A percentile compares a stretch with the other conserved stretches of the same genome.
Evolutionary conservation across 352 stramenopile genomes (phyloP).

Genomic region (Plasmopara muralis): DNA sequence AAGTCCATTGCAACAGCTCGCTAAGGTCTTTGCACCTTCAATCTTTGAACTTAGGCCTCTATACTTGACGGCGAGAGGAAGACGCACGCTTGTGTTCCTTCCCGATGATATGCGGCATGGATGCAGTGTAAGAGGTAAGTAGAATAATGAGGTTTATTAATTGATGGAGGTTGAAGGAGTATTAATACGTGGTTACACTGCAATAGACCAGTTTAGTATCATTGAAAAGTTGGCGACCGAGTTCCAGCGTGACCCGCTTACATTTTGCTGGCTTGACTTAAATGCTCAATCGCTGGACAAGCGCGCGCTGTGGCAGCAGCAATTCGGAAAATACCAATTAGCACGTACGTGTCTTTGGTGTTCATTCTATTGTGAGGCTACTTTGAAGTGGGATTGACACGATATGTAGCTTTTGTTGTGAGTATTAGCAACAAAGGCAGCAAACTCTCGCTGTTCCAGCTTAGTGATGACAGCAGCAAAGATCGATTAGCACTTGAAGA

Average conservation of each 20-base stretch:
- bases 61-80: conserved; percentile 54
- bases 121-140: conserved; percentile 48
- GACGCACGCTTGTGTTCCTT: conserved; percentile 61
- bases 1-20: conserved; percentile 44
- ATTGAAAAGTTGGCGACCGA: conserved; percentile 61
- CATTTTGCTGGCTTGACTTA: conserved; percentile 74
- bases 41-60: conserved; percentile 57
- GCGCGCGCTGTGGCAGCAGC: conserved; percentile 36
- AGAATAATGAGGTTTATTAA: not conserved
- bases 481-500: conserved; percentile 21
- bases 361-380: not conserved
- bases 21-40: conserved; percentile 65
- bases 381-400: not conserved
- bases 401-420: conserved; percentile 47
- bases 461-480: conserved; percentile 7
- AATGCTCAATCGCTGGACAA: conserved; percentile 21
- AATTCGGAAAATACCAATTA: conserved; percentile 23
- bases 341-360: conserved; percentile 25
- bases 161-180: not conserved
- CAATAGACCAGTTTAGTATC: conserved; percentile 57
- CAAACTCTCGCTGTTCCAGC: conserved; percentile 47
- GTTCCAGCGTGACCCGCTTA: conserved; percentile 67
- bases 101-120: conserved; percentile 36
- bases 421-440: conserved; percentile 52
- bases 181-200: not conserved